Percentiles rank a stretch among this genome's conserved stretches.
These are phyloP conservation scores for Rosa persica DNA, from an alignment of 306 rosid genomes.

Conservation along the genomic window DNA sequence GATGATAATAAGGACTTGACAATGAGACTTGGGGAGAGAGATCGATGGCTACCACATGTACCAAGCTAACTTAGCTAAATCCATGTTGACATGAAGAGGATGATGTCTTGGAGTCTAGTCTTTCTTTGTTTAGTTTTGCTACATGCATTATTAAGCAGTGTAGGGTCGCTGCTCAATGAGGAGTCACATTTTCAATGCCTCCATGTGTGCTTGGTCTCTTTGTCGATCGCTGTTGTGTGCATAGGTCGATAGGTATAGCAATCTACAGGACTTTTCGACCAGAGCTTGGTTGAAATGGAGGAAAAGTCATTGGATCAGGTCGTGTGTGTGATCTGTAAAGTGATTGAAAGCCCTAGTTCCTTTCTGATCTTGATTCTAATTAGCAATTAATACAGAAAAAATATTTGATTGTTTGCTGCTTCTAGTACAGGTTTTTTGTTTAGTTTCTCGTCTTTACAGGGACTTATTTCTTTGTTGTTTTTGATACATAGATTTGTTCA, in stretches of 20 bases:
- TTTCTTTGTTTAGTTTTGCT: neutral
- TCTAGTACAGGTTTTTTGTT: neutral
- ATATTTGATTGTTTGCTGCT: neutral
- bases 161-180: slow-evolving; percentile 25
- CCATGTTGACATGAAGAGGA: neutral
- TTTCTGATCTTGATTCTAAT: neutral
- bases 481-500: neutral
- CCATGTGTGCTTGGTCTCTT: slow-evolving; percentile 19
- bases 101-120: neutral
- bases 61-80: neutral
- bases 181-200: slow-evolving; percentile 13
- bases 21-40: neutral
- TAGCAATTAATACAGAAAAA: slow-evolving; percentile 1
- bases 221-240: slow-evolving; percentile 8
- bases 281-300: neutral
- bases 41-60: neutral
- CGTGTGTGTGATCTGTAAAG: neutral
- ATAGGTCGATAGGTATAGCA: neutral
- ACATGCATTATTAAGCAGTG: slow-evolving; percentile 6
- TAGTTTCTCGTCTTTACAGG: neutral
- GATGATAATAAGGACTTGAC: neutral
- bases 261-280: neutral
- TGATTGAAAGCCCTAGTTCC: neutral
- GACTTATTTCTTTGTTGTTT: neutral
- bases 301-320: neutral